Evolutionary conservation across 805 yeast genomes (phyloP).

Genomic region (Cyberlindnera sargentensis): DNA sequence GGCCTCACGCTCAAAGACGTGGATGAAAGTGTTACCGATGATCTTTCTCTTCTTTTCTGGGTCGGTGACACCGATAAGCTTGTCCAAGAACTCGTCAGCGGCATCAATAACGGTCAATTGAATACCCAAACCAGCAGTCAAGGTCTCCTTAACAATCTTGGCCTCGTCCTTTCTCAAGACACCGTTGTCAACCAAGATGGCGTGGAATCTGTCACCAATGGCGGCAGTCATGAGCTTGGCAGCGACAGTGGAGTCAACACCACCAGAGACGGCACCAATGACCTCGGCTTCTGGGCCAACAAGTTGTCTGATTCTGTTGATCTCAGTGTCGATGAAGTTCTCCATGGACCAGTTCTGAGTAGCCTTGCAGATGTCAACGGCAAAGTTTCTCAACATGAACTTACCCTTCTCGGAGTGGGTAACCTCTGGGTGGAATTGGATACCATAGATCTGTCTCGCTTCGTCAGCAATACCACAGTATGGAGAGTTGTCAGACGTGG

Average conservation of each 20-base stretch:
- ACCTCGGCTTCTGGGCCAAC: constrained; percentile 99
- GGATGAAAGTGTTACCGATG: constrained; percentile 96
- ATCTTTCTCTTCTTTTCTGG: constrained; percentile 99
- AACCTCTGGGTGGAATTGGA: constrained; percentile 99
- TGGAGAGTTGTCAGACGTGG: constrained; percentile 91
- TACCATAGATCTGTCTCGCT: constrained; percentile 74
- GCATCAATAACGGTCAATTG: constrained; percentile 94
- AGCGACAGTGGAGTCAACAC: constrained; percentile 99
- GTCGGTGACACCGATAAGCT: constrained; percentile 90
- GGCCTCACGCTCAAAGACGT: constrained; percentile 95
- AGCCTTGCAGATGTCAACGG: constrained; percentile 83
- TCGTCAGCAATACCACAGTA: constrained; percentile 86
- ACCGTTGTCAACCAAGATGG: constrained; percentile 96
- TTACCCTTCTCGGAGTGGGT: constrained; percentile 94
- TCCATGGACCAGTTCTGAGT: constrained; percentile 95
- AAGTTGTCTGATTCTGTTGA: constrained; percentile 78
- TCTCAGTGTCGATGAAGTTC: constrained; percentile 95
- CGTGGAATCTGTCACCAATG: constrained; percentile 97
- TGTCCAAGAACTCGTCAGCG: constrained; percentile 75
- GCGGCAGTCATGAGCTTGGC: constrained; percentile 98
- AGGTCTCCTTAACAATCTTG: constrained; percentile 75
- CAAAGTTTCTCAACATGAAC: constrained; percentile 81
- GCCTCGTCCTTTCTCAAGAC: constrained; percentile 95
- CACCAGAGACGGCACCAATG: constrained; percentile 99
- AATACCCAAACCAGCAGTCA: constrained; percentile 90